Evolutionary conservation across 768 basidiomycete genomes (phyloP), one percentile per base, ranked within the genome.

Genomic region (Nidula microcarpa): DNA sequence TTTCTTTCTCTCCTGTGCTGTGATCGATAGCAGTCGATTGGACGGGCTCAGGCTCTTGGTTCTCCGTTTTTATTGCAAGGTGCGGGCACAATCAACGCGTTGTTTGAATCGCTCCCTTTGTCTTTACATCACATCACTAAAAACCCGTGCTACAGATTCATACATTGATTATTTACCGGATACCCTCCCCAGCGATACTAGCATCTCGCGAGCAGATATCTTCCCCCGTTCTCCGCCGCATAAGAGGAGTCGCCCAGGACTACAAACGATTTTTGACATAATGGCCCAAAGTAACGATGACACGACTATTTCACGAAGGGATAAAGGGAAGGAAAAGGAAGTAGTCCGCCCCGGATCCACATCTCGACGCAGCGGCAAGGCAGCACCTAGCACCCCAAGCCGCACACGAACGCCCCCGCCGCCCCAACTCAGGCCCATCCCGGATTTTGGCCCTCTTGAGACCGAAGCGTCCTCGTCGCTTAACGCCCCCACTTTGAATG

Each of bases 61-160:
- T 70, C 72, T 37, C 70, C 73, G 36, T 72, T 75, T 70, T 66
- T 73, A 62, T 62, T 71, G 53, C 70, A 72, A 66, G 62, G 73
- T 72, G 36, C 49, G 68, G 60, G 36, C 34, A 23, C 47, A 43
- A 32, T n/a, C 41, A 16, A 43, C 47, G 16, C 48, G 51, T 13
- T 43, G 17, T 49, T 32, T 23, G 23, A 23, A 23, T 34, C 18
- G 48, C 55, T 53, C 50, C 52, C 36, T 35, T 13, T 13, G 33
- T 47, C 35, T 17, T 17, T 50, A 43, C 36, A 33, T 50, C 33
- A 33, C 33, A 16, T 16, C 30, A 30, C 41, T 49, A 35, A 30
- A 32, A 30, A 14, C 47, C 43, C 39, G 53, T 54, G 53, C 36
- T 41, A 33, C 58, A 71, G 71, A 68, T 64, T 62, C 65, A 55